Percentiles rank a stretch among this genome's conserved stretches.
Evolutionary conservation across 2,329 filamentous ascomycete genomes (phyloP).

Genomic region (Trichoderma gracile): DNA sequence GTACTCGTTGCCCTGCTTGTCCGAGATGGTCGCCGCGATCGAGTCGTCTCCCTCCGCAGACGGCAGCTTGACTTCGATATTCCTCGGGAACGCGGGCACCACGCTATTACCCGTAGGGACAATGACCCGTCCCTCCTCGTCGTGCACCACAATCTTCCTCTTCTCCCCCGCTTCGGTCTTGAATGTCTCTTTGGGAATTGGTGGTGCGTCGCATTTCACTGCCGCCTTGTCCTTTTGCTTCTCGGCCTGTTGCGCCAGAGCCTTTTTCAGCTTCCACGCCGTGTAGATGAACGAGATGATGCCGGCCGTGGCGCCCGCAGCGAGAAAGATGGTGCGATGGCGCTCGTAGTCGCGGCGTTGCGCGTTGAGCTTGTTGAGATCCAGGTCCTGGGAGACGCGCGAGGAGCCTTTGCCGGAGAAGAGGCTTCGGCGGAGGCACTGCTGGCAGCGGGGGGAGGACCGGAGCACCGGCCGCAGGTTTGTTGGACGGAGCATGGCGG

Average conservation of each 20-base stretch:
- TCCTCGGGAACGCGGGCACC: constrained; percentile 77
- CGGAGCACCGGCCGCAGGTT: constrained; percentile 32
- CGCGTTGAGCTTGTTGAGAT: constrained; percentile 51
- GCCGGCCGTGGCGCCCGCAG: constrained; percentile 52
- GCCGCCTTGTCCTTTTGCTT: constrained; percentile 41
- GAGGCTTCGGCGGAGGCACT: constrained; percentile 32
- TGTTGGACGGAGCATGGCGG: constrained; percentile 37
- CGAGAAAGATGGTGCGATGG: constrained; percentile 53
- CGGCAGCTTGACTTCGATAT: constrained; percentile 60
- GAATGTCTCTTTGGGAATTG: constrained; percentile 48
- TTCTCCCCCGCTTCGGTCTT: constrained; percentile 51
- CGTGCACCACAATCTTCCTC: constrained; percentile 62
- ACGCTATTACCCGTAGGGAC: constrained; percentile 78
- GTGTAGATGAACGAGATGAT: constrained; percentile 54
- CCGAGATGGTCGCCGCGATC: constrained; percentile 41
- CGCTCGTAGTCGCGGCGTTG: constrained; percentile 52
- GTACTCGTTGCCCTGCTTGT: constrained; percentile 65
- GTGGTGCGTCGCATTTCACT: constrained; percentile 43
- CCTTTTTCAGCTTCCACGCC: constrained; percentile 52
- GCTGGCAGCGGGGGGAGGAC: constrained; percentile 25
- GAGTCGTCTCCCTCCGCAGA: constrained; percentile 33
- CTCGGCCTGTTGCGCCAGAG: constrained; percentile 38
- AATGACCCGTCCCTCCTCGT: constrained; percentile 70
- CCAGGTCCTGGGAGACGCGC: constrained; percentile 50
- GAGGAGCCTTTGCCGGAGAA: constrained; percentile 35